phyloP scores from a whole-genome alignment of 2,329 filamentous ascomycete genomes.

The Xenoacremonium recifei region DNA sequence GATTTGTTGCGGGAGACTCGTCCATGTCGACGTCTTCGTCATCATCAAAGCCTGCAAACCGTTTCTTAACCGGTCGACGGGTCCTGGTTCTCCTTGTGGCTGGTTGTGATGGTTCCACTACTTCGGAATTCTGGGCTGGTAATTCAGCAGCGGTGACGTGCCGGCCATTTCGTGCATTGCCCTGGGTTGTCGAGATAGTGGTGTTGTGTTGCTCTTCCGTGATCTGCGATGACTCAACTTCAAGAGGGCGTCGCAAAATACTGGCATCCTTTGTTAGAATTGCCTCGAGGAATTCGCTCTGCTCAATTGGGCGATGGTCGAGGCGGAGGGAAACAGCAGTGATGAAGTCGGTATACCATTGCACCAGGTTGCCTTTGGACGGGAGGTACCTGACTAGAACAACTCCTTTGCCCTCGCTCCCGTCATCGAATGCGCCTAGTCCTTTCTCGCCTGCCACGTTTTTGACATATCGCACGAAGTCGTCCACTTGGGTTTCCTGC shows the following conservation, averaged over 20 bases:
- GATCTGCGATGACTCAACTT: constrained; percentile 39
- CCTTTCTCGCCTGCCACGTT: constrained; percentile 73
- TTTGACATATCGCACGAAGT: constrained; percentile 77
- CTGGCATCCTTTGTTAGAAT: constrained; percentile 79
- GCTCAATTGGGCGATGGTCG: constrained; percentile 80
- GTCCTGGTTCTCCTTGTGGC: constrained; percentile 20
- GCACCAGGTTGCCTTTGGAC: constrained; percentile 49
- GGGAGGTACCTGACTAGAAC: constrained; percentile 74
- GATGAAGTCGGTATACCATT: constrained; percentile 71
- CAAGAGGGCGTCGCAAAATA: constrained; percentile 66
- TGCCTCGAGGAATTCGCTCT: constrained; percentile 88
- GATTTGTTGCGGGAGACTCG: constrained; percentile 13
- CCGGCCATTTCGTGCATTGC: constrained; percentile 4
- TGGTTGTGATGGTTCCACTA: constrained; percentile 20
- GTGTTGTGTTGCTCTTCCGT: constrained; percentile 15
- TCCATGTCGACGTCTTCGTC: constrained; percentile 40
- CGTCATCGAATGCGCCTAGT: constrained; percentile 61
- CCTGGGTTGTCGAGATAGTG: constrained; percentile 2
- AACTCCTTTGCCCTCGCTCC: constrained; percentile 66
- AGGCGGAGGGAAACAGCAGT: constrained; percentile 68
- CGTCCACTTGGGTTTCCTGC: constrained; percentile 65
- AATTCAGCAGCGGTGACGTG: constrained; percentile 6
- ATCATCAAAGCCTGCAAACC: constrained; percentile 72
- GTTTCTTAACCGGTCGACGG: constrained; percentile 45
- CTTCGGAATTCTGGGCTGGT: constrained; percentile 12